These are phyloP conservation scores for Plasmodium falciparum DNA, from an alignment of 169 alveolate genomes.

Conservation along the genomic window DNA sequence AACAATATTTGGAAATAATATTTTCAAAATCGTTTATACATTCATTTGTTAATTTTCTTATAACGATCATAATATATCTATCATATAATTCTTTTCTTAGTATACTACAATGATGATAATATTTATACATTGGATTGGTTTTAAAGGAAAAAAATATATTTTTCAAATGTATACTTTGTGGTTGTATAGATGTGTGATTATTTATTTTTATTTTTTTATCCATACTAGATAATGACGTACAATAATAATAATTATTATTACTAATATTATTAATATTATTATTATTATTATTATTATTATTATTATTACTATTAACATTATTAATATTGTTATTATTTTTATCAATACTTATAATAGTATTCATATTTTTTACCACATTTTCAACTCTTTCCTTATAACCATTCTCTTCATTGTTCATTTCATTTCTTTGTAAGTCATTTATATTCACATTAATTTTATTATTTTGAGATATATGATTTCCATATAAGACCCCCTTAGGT, in stretches of 20 bases:
- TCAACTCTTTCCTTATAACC: neutral
- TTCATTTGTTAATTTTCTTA: slow-evolving; percentile 42
- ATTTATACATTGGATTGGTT: slow-evolving; percentile 61
- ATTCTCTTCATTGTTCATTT: neutral
- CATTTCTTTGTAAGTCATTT: neutral
- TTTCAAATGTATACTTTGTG: neutral
- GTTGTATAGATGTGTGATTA: no score
- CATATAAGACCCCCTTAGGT: neutral
- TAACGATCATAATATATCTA: slow-evolving; percentile 69
- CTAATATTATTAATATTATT: no score
- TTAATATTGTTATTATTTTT: no score
- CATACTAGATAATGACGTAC: no score
- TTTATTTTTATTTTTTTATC: no score
- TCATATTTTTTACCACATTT: neutral
- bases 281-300: no score
- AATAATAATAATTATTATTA: no score
- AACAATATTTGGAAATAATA: slow-evolving; percentile 30
- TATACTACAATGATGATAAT: slow-evolving; percentile 66
- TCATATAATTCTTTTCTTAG: slow-evolving; percentile 67
- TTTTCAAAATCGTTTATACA: slow-evolving; percentile 8
- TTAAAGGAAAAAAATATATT: slow-evolving; percentile 33
- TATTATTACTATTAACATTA: no score
- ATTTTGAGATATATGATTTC: neutral
- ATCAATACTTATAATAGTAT: no score
- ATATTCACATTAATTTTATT: neutral